Base-by-base conservation (phyloP, 2,329 filamentous ascomycete genomes). In the Venturia oleaginea region DNA sequence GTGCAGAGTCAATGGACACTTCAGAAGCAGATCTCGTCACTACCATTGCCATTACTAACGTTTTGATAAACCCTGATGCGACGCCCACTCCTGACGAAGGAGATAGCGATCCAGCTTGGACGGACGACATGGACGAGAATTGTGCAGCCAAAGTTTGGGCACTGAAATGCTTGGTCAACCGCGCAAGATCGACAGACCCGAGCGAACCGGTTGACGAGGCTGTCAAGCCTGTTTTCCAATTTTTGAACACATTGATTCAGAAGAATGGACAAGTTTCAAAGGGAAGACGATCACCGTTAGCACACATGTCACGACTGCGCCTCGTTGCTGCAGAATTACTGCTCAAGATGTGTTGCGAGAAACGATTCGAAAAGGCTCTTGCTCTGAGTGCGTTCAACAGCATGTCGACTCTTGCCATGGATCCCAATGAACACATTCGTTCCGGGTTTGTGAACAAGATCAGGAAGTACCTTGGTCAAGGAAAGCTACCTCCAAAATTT, bases 381-480 rank as follows among this genome's bases (percentile, higher is more conserved):
- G 83, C 84, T 5, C 85, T 89, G 0, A 73, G 79, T 4, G 86
- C 89, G 71, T 99, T 97, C 77, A 91, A 96, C 72, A 82, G 84
- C 34, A 82, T 99, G 13, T 89, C 92, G 0, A 83, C 90, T 66
- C 84, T 96, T 15, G 85, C 89, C 2, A 93, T 97, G 72, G 92
- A 97, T 71, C 81, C 82, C 6, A 81, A 89, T 61, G 78, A 84
- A 1, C 83, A 88, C 68, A 91, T 97, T 34, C 88, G 94, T 40
- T 84, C 83, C 59, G 84, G 84, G 1, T 97, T 99, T 70, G 82
- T 94, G 63, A 86, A 87, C 70, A 92, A 92, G 70, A 79, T 99
- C 48, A 94, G 96, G 76, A 97, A 96, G 76, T 93, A 96, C 71
- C 84, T 97, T 4, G 89, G 89, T 11, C 84, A 88, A 63, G 84